A percentile compares a stretch with the other conserved stretches of the same genome.
These are phyloP conservation scores for Pinus taeda DNA, from an alignment of 75 land plant genomes.

Conservation along the genomic window DNA sequence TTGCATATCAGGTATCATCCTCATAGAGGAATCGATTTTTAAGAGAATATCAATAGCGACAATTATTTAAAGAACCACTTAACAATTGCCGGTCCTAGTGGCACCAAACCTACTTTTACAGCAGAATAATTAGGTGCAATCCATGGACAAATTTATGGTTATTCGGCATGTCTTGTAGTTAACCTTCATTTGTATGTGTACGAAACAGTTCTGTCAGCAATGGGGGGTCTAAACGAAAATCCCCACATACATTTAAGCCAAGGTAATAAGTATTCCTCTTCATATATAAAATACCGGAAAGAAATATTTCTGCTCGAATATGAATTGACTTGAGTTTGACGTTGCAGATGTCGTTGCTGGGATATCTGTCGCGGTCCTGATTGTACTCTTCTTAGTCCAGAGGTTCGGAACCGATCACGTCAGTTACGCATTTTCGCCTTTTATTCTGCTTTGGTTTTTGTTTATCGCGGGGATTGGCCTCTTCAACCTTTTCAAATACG, in stretches of 20 bases:
- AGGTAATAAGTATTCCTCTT: not conserved
- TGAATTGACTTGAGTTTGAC: too few species aligned
- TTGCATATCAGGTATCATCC: slow-evolving; percentile 46
- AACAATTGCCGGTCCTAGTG: not conserved
- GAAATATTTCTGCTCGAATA: too few species aligned
- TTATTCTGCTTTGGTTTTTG: slow-evolving; percentile 53
- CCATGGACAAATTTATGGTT: not conserved
- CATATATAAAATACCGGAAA: too few species aligned
- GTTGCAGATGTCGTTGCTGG: slow-evolving; percentile 34
- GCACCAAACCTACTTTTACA: not conserved
- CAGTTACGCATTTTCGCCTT: slow-evolving; percentile 66
- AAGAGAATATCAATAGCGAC: too few species aligned
- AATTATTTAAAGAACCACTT: not conserved
- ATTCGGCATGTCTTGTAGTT: too few species aligned
- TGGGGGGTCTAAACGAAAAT: slow-evolving; percentile 47
- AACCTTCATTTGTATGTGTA: not conserved
- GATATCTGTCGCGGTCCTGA: slow-evolving; percentile 52
- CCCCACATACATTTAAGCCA: not conserved
- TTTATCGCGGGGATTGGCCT: slow-evolving; percentile 47
- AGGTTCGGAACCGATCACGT: slow-evolving; percentile 72
- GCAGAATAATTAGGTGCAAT: not conserved
- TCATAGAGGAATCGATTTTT: too few species aligned
- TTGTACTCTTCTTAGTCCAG: slow-evolving; percentile 51
- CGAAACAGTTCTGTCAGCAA: slow-evolving; percentile 72
- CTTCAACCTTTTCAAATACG: slow-evolving; percentile 57